Conservation (phyloP, 805 yeast genomes). For the Isabelozyma pseudorhagii region DNA sequence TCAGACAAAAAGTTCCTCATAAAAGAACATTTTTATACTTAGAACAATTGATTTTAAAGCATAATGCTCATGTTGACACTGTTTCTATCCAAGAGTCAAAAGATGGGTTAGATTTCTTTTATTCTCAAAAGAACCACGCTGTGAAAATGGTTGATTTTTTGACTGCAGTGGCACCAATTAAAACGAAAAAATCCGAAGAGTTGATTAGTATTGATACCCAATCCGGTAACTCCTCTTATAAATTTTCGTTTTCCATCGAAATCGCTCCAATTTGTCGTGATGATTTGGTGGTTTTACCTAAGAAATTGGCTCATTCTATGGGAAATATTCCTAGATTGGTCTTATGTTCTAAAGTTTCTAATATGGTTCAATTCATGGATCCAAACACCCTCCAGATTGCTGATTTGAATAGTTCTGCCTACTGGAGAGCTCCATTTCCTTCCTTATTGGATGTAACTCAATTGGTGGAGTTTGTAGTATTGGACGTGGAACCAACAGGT, state of each 20-base stretch:
- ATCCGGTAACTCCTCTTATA: conserved; percentile 81
- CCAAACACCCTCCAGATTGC: conserved; percentile 76
- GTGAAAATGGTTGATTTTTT: conserved; percentile 91
- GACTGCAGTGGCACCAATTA: conserved; percentile 78
- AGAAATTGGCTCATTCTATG: conserved; percentile 74
- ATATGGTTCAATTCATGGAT: conserved; percentile 82
- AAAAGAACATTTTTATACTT: conserved; percentile 93
- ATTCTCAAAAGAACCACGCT: conserved; percentile 86
- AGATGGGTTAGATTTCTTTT: conserved; percentile 95
- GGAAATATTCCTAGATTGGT: conserved; percentile 83
- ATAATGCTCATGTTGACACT: conserved; percentile 91
- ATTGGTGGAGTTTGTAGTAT: conserved; percentile 79
- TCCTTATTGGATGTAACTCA: conserved; percentile 74
- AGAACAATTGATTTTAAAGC: conserved; percentile 91
- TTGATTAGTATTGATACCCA: conserved; percentile 90
- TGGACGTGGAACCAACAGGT: conserved; percentile 94
- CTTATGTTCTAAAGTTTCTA: conserved; percentile 80
- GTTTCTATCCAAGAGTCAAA: conserved; percentile 87
- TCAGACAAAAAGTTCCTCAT: conserved; percentile 95
- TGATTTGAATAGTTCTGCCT: conserved; percentile 66
- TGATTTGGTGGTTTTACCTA: conserved; percentile 89
- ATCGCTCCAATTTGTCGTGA: conserved; percentile 96
- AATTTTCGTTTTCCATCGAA: conserved; percentile 90
- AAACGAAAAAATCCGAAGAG: conserved; percentile 82
- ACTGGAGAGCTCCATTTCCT: conserved; percentile 80